Percentiles rank a stretch among this genome's conserved stretches.
Conservation (phyloP, 805 yeast species). For the Lipomyces yamanashiensis region DNA sequence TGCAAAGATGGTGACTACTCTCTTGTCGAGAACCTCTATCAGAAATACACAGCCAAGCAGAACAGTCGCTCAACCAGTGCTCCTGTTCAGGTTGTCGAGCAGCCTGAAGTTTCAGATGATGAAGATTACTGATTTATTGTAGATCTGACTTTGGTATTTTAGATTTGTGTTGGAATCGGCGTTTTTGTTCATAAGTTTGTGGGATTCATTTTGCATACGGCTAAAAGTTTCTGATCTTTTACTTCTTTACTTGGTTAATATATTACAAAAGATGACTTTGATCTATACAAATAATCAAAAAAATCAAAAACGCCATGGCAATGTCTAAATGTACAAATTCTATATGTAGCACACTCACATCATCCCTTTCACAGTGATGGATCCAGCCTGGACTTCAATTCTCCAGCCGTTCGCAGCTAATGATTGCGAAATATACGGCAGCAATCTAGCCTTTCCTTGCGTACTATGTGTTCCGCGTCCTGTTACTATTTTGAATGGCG, state of each 20-base stretch:
- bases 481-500: slow-evolving; percentile 28
- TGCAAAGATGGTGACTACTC: slow-evolving; percentile 59
- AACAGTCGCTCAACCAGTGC: slow-evolving; percentile 48
- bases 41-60: slow-evolving; percentile 58
- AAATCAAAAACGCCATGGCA: too few relatives aligned
- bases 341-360: background rate
- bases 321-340: too few relatives aligned
- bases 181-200: background rate
- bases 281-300: too few relatives aligned
- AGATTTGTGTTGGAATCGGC: slow-evolving; percentile 8
- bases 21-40: slow-evolving; percentile 63
- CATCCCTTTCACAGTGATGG: slow-evolving; percentile 20
- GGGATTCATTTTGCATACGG: slow-evolving; percentile 7
- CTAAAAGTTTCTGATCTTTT: background rate
- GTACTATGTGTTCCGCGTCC: slow-evolving; percentile 33
- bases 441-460: slow-evolving; percentile 22
- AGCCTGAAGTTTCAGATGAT: slow-evolving; percentile 57
- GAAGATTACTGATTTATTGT: slow-evolving; percentile 38
- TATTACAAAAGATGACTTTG: too few relatives aligned
- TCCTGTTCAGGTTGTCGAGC: slow-evolving; percentile 49
- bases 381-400: slow-evolving; percentile 18
- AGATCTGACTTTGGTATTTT: background rate
- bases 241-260: background rate
- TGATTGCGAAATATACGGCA: slow-evolving; percentile 23
- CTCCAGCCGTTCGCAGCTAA: slow-evolving; percentile 27